These are phyloP conservation scores for Pontederia crassipes DNA, from an alignment of 176 grass and related monocot genomes.

Conservation along the genomic window DNA sequence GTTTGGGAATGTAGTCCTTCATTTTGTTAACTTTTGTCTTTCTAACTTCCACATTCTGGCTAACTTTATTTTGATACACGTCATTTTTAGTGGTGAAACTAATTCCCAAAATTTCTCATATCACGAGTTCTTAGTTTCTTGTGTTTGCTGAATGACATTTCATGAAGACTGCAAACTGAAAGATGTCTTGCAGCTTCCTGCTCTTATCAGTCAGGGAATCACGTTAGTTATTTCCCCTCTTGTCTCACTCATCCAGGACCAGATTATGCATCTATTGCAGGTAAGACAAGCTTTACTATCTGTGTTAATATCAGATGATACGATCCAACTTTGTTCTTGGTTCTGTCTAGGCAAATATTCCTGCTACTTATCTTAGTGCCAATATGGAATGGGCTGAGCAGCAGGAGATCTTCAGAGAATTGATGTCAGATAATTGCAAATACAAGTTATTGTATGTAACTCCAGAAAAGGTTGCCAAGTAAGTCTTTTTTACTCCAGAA, in stretches of 20 bases:
- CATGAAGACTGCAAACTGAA: neutral
- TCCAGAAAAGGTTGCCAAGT: slow-evolving; percentile 98
- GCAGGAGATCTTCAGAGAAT: slow-evolving; percentile 69
- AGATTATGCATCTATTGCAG: slow-evolving; percentile 98
- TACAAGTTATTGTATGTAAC: slow-evolving; percentile 93
- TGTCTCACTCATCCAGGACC: slow-evolving; percentile 96
- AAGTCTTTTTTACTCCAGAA: slow-evolving; percentile 23
- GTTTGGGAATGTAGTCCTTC: neutral
- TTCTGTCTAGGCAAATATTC: slow-evolving; percentile 64
- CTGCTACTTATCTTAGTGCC: slow-evolving; percentile 79
- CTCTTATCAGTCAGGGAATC: slow-evolving; percentile 59
- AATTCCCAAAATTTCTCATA: too few species aligned
- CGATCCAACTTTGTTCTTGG: slow-evolving; percentile 12
- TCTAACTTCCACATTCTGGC: too few species aligned
- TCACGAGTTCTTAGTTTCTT: too few species aligned
- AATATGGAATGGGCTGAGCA: slow-evolving; percentile 70
- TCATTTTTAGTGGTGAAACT: too few species aligned
- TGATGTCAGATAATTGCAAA: slow-evolving; percentile 37
- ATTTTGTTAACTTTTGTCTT: neutral
- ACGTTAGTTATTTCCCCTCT: slow-evolving; percentile 91
- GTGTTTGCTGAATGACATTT: neutral
- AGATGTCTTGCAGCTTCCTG: slow-evolving; percentile 64
- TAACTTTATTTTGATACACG: too few species aligned
- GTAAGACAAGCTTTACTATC: slow-evolving; percentile 27
- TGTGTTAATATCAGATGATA: slow-evolving; percentile 11